phyloP scores from a whole-genome alignment of 1,139 yeast genomes.

The Pichiaceae sp. region DNA sequence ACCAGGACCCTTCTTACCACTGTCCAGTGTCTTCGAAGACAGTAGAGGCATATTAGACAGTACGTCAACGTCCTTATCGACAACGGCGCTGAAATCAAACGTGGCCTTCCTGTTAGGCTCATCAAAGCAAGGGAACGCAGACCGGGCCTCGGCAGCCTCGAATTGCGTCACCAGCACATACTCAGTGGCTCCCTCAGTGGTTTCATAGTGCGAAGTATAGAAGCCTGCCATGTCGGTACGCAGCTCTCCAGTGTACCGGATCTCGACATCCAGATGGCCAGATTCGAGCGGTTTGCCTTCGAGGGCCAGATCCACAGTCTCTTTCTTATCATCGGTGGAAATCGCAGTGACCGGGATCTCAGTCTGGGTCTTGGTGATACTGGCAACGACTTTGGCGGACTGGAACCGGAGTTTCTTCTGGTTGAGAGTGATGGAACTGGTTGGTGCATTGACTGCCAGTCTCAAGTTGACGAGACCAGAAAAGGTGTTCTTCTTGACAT shows the following conservation, averaged over 20 bases:
- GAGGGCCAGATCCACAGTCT: constrained; percentile 55
- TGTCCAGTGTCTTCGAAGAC: constrained; percentile 36
- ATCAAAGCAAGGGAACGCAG: constrained; percentile 87
- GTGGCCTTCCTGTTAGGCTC: constrained; percentile 82
- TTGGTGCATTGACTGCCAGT: constrained; percentile 26
- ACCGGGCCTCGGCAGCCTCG: constrained; percentile 84
- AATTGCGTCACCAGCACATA: constrained; percentile 78
- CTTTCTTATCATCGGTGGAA: constrained; percentile 31
- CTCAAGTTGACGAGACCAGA: constrained; percentile 34
- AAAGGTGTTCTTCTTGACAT: constrained; percentile 26
- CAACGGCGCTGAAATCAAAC: constrained; percentile 57
- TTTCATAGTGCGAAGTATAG: constrained; percentile 61
- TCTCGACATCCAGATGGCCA: constrained; percentile 30
- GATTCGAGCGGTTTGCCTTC: constrained; percentile 26
- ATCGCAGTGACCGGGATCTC: constrained; percentile 9
- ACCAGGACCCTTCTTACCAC: constrained; percentile 33
- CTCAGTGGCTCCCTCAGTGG: constrained; percentile 39
- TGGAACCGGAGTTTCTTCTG: constrained; percentile 26
- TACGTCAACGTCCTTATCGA: constrained; percentile 52
- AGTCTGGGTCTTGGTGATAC: constrained; percentile 11
- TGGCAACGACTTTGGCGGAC: constrained; percentile 8
- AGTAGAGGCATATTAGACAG: constrained; percentile 75
- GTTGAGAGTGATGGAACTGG: constrained; percentile 36
- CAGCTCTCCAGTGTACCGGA: constrained; percentile 38
- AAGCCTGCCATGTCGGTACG: constrained; percentile 79